These are phyloP conservation scores for Eutrema salsugineum DNA, from an alignment of 441 rosid species.

Conservation along the genomic window DNA sequence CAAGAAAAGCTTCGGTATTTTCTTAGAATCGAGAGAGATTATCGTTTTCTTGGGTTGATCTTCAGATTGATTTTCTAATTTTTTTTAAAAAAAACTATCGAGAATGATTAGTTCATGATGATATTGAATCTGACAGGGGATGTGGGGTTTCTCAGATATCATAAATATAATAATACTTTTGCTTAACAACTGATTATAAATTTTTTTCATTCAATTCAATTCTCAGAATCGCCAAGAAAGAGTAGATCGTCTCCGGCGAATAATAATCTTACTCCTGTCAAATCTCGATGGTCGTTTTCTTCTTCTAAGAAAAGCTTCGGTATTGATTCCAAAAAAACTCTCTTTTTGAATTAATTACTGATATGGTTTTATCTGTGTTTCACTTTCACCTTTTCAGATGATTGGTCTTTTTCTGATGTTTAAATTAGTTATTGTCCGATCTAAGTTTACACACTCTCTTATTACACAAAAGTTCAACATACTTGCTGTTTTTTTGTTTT, in stretches of 20 bases:
- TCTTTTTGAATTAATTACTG: neutral
- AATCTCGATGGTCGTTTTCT: slow-evolving; percentile 43
- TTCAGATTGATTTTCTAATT: neutral
- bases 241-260: slow-evolving; percentile 21
- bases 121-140: slow-evolving; percentile 10
- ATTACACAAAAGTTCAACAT: neutral
- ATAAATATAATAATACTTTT: neutral
- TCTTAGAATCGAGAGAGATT: neutral
- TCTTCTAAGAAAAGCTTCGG: slow-evolving; percentile 46
- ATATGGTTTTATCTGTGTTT: neutral
- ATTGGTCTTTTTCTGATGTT: neutral
- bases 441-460: neutral
- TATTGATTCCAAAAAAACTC: slow-evolving; percentile 11
- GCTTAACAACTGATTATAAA: neutral
- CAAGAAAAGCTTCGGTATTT: slow-evolving; percentile 41
- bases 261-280: slow-evolving; percentile 26
- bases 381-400: neutral
- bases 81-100: neutral
- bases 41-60: neutral
- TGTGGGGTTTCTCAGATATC: slow-evolving; percentile 18
- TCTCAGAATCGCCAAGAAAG: slow-evolving; percentile 32
- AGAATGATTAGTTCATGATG: slow-evolving; percentile 22
- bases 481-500: neutral
- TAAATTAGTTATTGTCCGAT: slow-evolving; percentile 8
- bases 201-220: neutral